Base-by-base conservation (phyloP, 805 yeast genomes). In the Saturnispora silvae region DNA sequence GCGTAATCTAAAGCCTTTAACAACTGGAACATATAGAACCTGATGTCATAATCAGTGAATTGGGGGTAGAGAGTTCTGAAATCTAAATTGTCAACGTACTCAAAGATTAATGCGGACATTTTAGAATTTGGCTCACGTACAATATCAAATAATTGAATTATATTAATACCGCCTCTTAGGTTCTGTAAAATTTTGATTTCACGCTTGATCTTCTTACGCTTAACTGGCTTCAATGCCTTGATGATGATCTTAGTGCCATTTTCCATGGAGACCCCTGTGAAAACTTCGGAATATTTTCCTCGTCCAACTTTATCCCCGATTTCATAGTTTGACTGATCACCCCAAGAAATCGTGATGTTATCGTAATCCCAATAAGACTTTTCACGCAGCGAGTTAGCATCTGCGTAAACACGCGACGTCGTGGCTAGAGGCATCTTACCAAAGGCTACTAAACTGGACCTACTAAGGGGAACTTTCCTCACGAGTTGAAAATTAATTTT, bases 231-330 rank as follows among this genome's bases (percentile, higher is more conserved):
- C 50, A 87, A 66, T 48, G 85, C 94, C 56, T 87, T 87, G 47
- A 87, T 82, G 30, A 87, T 89, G 51, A 92, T 81, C 30, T 68
- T 66, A 40, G 65, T 69, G 37, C 73, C 76, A 45, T 72, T 72
- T 38, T 72, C 65, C 35, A 82, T 64, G 53, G 82, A 79, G 31
- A 78, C 68, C 20, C 95, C 96, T 54, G 77, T 81, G 56, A 87
- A 87, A 22, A 87, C 96, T 58, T 87, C 96, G n/a, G 94, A 80
- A 60, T 86, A 87, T 63, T 84, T 87, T 19, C 96, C 96, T 40
- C 95, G 71, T 11, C 96, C 96, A 15, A 87, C 79, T 59, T 86
- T 84, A 44, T 70, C 68, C 37, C 81, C 72, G 43, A 87, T 81
- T 56, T 87, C 96, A 56, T 68, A 61, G 30, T 51, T 48, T 3